Conservation (phyloP, 2,329 filamentous ascomycete genomes). For the Aureobasidium zeae region DNA sequence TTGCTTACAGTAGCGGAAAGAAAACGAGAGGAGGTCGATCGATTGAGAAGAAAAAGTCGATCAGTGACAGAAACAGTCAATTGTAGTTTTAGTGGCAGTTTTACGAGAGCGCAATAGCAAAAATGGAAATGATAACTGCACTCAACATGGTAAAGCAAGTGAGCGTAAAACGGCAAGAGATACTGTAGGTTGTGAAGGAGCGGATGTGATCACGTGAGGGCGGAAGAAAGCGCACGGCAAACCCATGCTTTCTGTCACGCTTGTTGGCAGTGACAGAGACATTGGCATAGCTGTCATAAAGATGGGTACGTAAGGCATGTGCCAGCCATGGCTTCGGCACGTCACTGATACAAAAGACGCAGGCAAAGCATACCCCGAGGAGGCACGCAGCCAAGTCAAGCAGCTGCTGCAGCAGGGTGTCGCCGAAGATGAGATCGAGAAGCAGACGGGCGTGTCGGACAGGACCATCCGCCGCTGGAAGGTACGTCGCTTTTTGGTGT, state of each 20-base stretch:
- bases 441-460: constrained; percentile 30
- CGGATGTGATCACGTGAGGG: constrained; percentile 8
- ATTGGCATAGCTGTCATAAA: constrained; percentile 15
- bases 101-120: no score
- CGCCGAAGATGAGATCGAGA: constrained; percentile 30
- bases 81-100: no score
- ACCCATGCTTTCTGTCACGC: constrained; percentile 13
- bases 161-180: neutral
- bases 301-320: constrained; percentile 12
- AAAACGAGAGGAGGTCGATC: no score
- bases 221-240: neutral
- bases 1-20: neutral
- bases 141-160: no score
- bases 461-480: constrained; percentile 30
- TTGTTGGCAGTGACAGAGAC: constrained; percentile 10
- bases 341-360: constrained; percentile 8
- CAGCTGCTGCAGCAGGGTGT: constrained; percentile 26
- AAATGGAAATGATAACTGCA: no score
- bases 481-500: neutral
- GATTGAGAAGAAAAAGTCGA: no score
- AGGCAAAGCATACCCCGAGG: constrained; percentile 23
- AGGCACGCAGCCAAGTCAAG: constrained; percentile 24
- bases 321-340: constrained; percentile 8
- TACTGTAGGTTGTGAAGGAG: no score
- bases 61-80: no score